A percentile compares a stretch with the other conserved stretches of the same genome.
Conservation (phyloP, 2,329 filamentous ascomycete species). For the Colletotrichum lindemuthianum region DNA sequence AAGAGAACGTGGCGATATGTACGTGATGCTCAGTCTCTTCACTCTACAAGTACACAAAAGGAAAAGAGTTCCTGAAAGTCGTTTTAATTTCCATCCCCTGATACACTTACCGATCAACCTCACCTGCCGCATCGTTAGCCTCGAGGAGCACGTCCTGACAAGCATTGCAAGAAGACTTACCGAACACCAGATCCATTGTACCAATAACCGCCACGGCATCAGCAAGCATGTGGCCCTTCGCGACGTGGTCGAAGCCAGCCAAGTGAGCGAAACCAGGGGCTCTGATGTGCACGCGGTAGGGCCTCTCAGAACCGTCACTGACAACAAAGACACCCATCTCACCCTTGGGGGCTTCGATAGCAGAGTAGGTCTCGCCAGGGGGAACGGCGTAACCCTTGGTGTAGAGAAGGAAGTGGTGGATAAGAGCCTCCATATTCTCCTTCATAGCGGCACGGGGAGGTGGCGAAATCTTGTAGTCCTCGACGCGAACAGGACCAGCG, state of each 20-base stretch:
- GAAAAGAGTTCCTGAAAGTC: conserved; percentile 33
- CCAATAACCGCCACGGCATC: conserved; percentile 97
- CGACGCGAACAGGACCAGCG: conserved; percentile 89
- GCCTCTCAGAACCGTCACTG: conserved; percentile 94
- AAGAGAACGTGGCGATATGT: conserved; percentile 39
- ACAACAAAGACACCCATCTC: conserved; percentile 99
- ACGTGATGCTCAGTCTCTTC: conserved; percentile 39
- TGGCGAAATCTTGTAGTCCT: conserved; percentile 98
- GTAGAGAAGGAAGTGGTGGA: conserved; percentile 98
- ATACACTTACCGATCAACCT: conserved; percentile 66
- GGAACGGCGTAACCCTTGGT: conserved; percentile 98
- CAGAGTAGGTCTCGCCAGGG: conserved; percentile 96
- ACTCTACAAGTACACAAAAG: conserved; percentile 42
- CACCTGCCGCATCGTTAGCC: conserved; percentile 58
- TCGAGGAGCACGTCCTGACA: neutral
- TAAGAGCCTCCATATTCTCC: conserved; percentile 99
- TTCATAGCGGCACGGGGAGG: conserved; percentile 99
- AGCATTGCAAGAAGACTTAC: conserved; percentile 57
- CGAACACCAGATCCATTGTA: conserved; percentile 90
- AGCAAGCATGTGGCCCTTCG: conserved; percentile 90
- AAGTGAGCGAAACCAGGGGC: conserved; percentile 97
- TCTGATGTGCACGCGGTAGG: conserved; percentile 97
- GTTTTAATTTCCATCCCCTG: conserved; percentile 25
- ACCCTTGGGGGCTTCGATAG: conserved; percentile 99
- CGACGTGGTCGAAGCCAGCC: conserved; percentile 92